These are phyloP conservation scores for Penicillium hordei DNA, from an alignment of 2,329 filamentous ascomycete genomes.

Conservation along the genomic window DNA sequence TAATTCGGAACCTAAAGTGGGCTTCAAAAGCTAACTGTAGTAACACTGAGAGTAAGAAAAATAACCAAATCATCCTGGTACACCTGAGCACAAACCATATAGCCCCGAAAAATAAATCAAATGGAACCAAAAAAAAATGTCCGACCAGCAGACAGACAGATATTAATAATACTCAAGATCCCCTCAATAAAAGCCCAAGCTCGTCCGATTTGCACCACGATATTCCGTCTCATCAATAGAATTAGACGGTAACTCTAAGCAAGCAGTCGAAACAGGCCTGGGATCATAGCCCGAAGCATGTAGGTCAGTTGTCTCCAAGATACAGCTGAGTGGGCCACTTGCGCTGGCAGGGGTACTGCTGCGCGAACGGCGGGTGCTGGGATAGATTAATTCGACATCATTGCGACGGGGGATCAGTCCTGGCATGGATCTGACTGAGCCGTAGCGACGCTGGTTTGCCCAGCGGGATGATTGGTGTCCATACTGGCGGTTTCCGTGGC, in stretches of 20 bases:
- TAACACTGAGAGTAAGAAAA: neutral
- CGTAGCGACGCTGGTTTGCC: slow-evolving; percentile 23
- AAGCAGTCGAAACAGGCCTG: slow-evolving; percentile 2
- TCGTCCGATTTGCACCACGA: slow-evolving; percentile 34
- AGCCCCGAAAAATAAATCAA: neutral
- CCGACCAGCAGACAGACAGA: neutral
- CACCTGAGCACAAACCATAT: neutral
- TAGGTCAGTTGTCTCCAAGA: slow-evolving; percentile 27
- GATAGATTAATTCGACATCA: slow-evolving; percentile 37
- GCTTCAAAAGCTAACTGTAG: neutral
- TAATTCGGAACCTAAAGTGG: neutral
- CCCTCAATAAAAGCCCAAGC: slow-evolving; percentile 22
- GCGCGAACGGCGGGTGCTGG: slow-evolving; percentile 35
- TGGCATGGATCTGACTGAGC: slow-evolving; percentile 23
- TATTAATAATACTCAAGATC: neutral
- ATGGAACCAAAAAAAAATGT: neutral
- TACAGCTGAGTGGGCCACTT: slow-evolving; percentile 30
- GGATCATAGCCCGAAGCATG: slow-evolving; percentile 25
- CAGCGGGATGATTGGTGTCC: slow-evolving; percentile 19
- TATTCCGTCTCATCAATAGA: slow-evolving; percentile 29
- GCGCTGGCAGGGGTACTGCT: slow-evolving; percentile 34
- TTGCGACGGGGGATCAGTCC: slow-evolving; percentile 27
- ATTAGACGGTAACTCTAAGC: slow-evolving; percentile 13
- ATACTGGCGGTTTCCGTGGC: slow-evolving; percentile 10
- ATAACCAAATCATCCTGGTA: neutral